Evolutionary conservation across 352 stramenopile genomes (phyloP).

Genomic region (Phytophthora colocasiae): DNA sequence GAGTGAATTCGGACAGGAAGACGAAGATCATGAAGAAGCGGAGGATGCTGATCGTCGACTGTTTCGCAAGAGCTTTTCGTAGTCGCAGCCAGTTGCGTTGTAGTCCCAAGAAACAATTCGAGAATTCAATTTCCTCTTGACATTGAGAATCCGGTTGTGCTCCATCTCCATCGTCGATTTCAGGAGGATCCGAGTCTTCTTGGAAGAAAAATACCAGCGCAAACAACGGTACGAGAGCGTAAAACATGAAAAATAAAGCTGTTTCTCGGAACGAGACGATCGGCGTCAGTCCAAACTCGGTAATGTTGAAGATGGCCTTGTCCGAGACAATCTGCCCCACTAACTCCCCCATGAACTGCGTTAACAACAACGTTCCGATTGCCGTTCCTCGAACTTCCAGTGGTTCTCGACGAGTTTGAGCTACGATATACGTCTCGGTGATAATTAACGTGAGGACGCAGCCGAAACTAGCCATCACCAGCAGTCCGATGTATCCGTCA

Average conservation of each 20-base stretch:
- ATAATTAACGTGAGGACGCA: slow-evolving; percentile 57
- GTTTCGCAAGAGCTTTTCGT: slow-evolving; percentile 36
- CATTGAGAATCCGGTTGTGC: slow-evolving; percentile 1
- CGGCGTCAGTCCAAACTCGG: slow-evolving; percentile 46
- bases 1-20: slow-evolving; percentile 65
- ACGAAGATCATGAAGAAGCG: slow-evolving; percentile 68
- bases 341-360: slow-evolving; percentile 58
- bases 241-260: slow-evolving; percentile 61
- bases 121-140: slow-evolving; percentile 7
- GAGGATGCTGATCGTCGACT: slow-evolving; percentile 53
- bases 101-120: slow-evolving; percentile 13
- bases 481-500: slow-evolving; percentile 48
- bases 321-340: slow-evolving; percentile 55
- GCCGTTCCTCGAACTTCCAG: slow-evolving; percentile 40
- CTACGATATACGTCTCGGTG: slow-evolving; percentile 62
- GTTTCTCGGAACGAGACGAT: slow-evolving; percentile 55
- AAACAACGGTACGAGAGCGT: slow-evolving; percentile 49
- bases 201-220: slow-evolving; percentile 47
- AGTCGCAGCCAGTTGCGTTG: slow-evolving; percentile 33
- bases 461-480: slow-evolving; percentile 62
- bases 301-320: slow-evolving; percentile 61
- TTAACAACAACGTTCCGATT: slow-evolving; percentile 55
- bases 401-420: slow-evolving; percentile 59
- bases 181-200: slow-evolving; percentile 39
- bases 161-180: slow-evolving; percentile 32